Percentiles rank a stretch among this genome's conserved stretches.
Evolutionary conservation across 78 protist genomes (phyloP).

Genomic region (Isochrysis galbana): DNA sequence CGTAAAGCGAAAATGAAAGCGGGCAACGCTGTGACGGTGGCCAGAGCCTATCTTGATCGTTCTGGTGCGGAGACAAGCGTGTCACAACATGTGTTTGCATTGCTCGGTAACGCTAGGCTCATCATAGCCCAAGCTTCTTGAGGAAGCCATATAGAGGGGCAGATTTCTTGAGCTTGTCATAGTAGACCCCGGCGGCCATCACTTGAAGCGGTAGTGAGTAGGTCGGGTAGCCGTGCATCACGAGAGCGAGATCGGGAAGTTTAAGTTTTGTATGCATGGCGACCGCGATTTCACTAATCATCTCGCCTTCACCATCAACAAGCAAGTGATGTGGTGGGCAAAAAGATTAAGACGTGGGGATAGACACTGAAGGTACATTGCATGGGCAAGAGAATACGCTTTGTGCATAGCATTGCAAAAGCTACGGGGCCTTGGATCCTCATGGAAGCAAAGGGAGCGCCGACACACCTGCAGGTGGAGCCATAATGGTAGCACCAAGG

Average conservation of each 20-base stretch:
- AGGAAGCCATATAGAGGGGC: not conserved
- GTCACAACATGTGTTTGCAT: too few relatives aligned
- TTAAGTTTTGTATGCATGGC: not conserved
- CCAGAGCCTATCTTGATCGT: too few relatives aligned
- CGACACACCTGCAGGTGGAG: not conserved
- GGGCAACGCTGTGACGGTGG: too few relatives aligned
- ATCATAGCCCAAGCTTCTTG: not conserved
- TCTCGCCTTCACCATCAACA: not conserved
- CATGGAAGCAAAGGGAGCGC: not conserved
- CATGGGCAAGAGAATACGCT: not conserved
- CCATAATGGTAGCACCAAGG: not conserved
- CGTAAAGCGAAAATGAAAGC: too few relatives aligned
- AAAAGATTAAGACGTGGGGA: not conserved
- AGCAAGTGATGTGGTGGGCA: not conserved
- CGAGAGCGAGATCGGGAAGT: not conserved
- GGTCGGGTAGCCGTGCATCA: slow-evolving; percentile 10
- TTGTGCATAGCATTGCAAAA: not conserved
- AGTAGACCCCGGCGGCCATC: not conserved
- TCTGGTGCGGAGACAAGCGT: too few relatives aligned
- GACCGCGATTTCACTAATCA: not conserved
- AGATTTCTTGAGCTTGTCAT: not conserved
- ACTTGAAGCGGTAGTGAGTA: not conserved
- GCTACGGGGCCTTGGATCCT: not conserved
- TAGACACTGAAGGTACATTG: not conserved
- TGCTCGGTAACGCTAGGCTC: too few relatives aligned